Percentiles rank a stretch among this genome's conserved stretches.
Conservation (phyloP, 148 eudicot species). For the Chenopodium formosanum region DNA sequence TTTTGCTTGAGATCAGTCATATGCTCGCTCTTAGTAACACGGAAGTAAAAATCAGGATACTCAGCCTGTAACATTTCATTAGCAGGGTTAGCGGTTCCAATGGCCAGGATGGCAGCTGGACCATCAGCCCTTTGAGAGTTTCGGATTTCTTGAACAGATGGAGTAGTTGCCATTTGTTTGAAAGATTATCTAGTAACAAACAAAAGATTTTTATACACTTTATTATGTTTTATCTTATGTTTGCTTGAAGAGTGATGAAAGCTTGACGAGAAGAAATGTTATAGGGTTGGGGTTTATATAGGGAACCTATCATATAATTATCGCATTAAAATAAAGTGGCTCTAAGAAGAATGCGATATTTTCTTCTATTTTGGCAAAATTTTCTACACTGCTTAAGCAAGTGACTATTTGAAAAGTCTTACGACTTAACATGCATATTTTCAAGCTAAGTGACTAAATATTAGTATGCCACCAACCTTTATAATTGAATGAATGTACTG, state of each 20-base stretch:
- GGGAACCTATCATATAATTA: not conserved
- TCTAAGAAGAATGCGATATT: not conserved
- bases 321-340: not conserved
- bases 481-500: not conserved
- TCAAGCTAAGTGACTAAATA: not conserved
- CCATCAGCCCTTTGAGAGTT: conserved; percentile 4
- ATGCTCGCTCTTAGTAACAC: conserved; percentile 16
- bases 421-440: not conserved
- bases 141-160: conserved; percentile 11
- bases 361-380: no score
- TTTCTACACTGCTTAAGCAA: not conserved
- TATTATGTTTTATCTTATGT: not conserved
- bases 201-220: not conserved
- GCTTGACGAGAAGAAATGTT: not conserved
- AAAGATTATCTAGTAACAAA: not conserved
- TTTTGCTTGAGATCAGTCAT: conserved; percentile 1
- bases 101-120: conserved; percentile 7
- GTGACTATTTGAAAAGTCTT: not conserved
- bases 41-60: conserved; percentile 8
- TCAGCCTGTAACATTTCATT: not conserved
- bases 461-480: not conserved
- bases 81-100: conserved; percentile 1
- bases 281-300: not conserved
- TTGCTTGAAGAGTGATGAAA: not conserved
- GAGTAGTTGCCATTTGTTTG: not conserved